phyloP scores from a whole-genome alignment of 2,329 filamentous ascomycete species.

The Gnomoniopsis sp. region DNA sequence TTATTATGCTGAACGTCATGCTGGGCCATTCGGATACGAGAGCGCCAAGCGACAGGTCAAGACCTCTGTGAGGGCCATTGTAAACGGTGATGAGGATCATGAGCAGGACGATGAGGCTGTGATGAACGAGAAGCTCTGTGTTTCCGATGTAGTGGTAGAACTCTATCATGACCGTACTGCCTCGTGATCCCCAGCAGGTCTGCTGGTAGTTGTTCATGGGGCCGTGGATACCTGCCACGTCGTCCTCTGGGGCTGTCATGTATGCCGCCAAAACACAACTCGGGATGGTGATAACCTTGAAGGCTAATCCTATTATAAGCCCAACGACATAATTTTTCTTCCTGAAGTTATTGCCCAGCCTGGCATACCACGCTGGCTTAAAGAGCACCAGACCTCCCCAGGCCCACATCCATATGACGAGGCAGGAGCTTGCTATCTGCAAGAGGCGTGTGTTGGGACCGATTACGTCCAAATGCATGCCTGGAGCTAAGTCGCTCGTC shows the following conservation, averaged over 20 bases:
- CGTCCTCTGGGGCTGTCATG: conserved; percentile 20
- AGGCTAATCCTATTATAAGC: conserved; percentile 17
- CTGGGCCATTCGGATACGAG: conserved; percentile 20
- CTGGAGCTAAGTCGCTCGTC: background rate
- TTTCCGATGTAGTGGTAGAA: conserved; percentile 18
- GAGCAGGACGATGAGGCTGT: conserved; percentile 19
- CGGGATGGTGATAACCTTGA: conserved; percentile 19
- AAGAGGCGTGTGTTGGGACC: background rate
- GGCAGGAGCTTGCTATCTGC: background rate
- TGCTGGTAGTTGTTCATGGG: conserved; percentile 21
- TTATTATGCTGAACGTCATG: conserved; percentile 17
- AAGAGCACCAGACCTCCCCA: background rate
- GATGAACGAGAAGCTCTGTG: conserved; percentile 23
- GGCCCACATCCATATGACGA: background rate
- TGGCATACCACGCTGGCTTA: background rate
- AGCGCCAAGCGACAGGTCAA: conserved; percentile 21
- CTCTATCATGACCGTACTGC: conserved; percentile 21
- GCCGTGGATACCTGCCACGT: conserved; percentile 19
- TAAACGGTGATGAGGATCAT: conserved; percentile 18
- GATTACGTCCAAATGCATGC: background rate
- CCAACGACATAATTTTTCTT: conserved; percentile 21
- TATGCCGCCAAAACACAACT: conserved; percentile 19
- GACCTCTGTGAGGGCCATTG: conserved; percentile 18
- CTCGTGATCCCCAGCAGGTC: conserved; percentile 23
- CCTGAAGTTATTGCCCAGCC: conserved; percentile 9